Evolutionary conservation across 2,329 filamentous ascomycete genomes (phyloP).

Genomic region (Arthrobotrys musiformis): DNA sequence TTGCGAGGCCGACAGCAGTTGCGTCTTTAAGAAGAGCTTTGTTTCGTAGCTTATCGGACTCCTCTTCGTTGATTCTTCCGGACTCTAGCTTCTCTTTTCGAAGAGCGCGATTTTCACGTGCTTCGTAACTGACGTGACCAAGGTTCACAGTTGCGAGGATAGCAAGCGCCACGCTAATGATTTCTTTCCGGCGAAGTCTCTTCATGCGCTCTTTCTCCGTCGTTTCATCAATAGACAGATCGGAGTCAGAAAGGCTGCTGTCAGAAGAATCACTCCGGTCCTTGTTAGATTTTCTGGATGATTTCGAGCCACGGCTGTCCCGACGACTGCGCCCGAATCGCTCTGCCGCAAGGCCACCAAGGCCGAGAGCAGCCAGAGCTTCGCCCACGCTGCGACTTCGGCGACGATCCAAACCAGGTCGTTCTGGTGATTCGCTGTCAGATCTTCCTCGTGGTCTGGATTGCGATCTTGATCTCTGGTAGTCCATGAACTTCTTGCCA

Average conservation of each 20-base stretch:
- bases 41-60: slow-evolving; percentile 33
- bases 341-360: slow-evolving; percentile 46
- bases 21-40: slow-evolving; percentile 48
- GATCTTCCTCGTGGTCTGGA: slow-evolving; percentile 29
- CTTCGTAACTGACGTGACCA: slow-evolving; percentile 41
- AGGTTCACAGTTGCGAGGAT: slow-evolving; percentile 50
- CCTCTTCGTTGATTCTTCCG: slow-evolving; percentile 40
- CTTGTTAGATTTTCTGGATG: slow-evolving; percentile 1
- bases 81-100: slow-evolving; percentile 49
- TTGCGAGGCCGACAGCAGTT: slow-evolving; percentile 45
- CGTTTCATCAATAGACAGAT: slow-evolving; percentile 46
- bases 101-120: slow-evolving; percentile 36
- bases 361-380: slow-evolving; percentile 32
- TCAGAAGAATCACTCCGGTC: slow-evolving; percentile 26
- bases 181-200: slow-evolving; percentile 37
- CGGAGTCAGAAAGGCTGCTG: slow-evolving; percentile 49
- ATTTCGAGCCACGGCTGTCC: slow-evolving; percentile 8
- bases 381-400: slow-evolving; percentile 46
- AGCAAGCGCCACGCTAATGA: slow-evolving; percentile 50
- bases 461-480: slow-evolving; percentile 47
- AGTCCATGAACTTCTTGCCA: slow-evolving; percentile 52
- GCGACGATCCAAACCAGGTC: slow-evolving; percentile 32
- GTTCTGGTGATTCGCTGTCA: slow-evolving; percentile 33
- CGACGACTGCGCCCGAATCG: slow-evolving; percentile 33
- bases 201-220: slow-evolving; percentile 34